Evolutionary conservation across 2,329 filamentous ascomycete species (phyloP).

Genomic region (Clathrospora elynae): DNA sequence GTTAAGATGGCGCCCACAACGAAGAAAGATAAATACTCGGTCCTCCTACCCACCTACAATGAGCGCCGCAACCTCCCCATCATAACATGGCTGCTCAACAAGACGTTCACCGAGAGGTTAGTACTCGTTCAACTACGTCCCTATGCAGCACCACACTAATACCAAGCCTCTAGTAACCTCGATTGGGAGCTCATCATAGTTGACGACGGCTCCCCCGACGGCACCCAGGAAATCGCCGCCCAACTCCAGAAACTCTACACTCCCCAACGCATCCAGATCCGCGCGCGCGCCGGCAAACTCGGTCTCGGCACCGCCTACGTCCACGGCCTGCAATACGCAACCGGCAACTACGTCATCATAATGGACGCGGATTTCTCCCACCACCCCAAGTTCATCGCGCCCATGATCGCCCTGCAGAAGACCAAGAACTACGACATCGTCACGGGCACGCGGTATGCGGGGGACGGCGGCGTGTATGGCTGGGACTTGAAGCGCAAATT

Average conservation of each 20-base stretch:
- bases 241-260: slow-evolving; percentile 88
- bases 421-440: slow-evolving; percentile 89
- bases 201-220: slow-evolving; percentile 96
- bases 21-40: slow-evolving; percentile 81
- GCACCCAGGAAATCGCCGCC: slow-evolving; percentile 85
- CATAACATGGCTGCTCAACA: slow-evolving; percentile 90
- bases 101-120: slow-evolving; percentile 87
- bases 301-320: slow-evolving; percentile 97
- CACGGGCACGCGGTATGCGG: slow-evolving; percentile 92
- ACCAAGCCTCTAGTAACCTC: slow-evolving; percentile 67
- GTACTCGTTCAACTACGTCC: slow-evolving; percentile 38
- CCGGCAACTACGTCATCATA: slow-evolving; percentile 96
- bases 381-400: slow-evolving; percentile 97
- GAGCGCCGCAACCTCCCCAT: slow-evolving; percentile 97
- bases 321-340: slow-evolving; percentile 86
- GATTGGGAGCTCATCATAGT: slow-evolving; percentile 98
- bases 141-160: not conserved
- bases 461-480: slow-evolving; percentile 82
- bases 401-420: slow-evolving; percentile 85
- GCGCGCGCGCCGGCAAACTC: slow-evolving; percentile 90
- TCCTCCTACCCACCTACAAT: slow-evolving; percentile 98
- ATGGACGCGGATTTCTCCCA: slow-evolving; percentile 99
- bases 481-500: slow-evolving; percentile 88
- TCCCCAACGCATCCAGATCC: slow-evolving; percentile 75
- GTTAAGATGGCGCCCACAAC: slow-evolving; percentile 40